Conservation (phyloP, 148 eudicot genomes). For the Chenopodium formosanum region DNA sequence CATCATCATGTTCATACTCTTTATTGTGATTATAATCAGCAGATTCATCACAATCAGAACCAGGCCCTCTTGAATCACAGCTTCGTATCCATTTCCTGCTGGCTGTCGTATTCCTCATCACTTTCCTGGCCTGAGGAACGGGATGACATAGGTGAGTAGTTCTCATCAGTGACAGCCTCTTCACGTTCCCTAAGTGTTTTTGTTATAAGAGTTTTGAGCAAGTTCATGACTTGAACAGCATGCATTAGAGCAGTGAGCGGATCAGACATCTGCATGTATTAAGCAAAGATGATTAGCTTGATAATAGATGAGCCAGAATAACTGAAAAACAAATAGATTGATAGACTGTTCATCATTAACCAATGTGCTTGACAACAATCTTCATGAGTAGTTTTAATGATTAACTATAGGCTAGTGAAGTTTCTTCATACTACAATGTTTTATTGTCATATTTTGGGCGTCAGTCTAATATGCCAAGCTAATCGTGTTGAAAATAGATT, state of each 20-base stretch:
- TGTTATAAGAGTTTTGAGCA: slow-evolving; percentile 76
- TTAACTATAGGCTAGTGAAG: background rate
- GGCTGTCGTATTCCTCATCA: slow-evolving; percentile 62
- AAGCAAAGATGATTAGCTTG: background rate
- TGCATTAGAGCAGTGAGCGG: slow-evolving; percentile 92
- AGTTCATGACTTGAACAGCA: slow-evolving; percentile 95
- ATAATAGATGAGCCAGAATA: background rate
- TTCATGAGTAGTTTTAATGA: background rate
- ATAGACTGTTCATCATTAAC: background rate
- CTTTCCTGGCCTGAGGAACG: slow-evolving; percentile 41
- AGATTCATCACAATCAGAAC: slow-evolving; percentile 52
- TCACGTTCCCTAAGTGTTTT: slow-evolving; percentile 76
- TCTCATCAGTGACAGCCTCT: slow-evolving; percentile 41
- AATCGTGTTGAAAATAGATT: background rate
- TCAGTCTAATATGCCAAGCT: background rate
- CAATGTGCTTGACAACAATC: background rate
- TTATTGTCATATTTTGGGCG: background rate
- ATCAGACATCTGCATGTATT: slow-evolving; percentile 75
- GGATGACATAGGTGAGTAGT: slow-evolving; percentile 63
- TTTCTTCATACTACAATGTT: background rate
- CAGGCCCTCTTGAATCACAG: slow-evolving; percentile 52
- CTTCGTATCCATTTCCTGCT: slow-evolving; percentile 67
- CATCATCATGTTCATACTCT: slow-evolving; percentile 40
- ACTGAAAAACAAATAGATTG: too few relatives aligned
- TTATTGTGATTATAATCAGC: slow-evolving; percentile 27